Evolutionary conservation across 495 filamentous ascomycete species (phyloP).

Genomic region (Penicillium egyptiacum): DNA sequence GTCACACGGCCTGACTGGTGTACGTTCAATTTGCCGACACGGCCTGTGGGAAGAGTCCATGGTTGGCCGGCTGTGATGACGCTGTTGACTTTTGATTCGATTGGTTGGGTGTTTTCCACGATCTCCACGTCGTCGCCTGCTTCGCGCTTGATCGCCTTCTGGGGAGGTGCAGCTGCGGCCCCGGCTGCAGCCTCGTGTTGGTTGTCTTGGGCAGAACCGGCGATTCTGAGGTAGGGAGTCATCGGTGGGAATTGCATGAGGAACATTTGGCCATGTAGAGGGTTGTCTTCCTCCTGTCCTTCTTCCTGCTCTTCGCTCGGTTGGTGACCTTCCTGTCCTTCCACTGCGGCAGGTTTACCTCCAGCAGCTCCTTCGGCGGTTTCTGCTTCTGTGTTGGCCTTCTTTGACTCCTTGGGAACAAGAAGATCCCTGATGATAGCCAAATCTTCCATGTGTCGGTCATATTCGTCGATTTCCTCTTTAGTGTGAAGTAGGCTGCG

Average conservation of each 20-base stretch:
- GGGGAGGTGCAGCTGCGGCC: constrained; percentile 8
- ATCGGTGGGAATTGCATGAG: constrained; percentile 58
- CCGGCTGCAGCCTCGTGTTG: constrained; percentile 8
- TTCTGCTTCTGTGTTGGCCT: constrained; percentile 17
- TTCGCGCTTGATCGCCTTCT: constrained; percentile 36
- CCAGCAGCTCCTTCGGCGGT: constrained; percentile 13
- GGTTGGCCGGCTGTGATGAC: constrained; percentile 41
- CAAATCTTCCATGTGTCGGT: constrained; percentile 44
- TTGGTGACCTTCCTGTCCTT: constrained; percentile 16
- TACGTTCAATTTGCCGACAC: constrained; percentile 56
- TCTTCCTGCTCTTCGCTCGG: constrained; percentile 28
- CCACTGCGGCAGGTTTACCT: constrained; percentile 11
- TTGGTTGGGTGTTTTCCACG: constrained; percentile 26
- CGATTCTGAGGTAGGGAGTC: constrained; percentile 48
- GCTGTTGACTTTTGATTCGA: constrained; percentile 17
- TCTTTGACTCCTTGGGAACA: constrained; percentile 28
- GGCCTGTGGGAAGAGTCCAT: constrained; percentile 53
- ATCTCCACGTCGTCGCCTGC: constrained; percentile 35
- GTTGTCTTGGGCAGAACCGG: constrained; percentile 22
- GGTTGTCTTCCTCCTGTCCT: constrained; percentile 32
- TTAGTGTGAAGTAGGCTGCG: constrained; percentile 42
- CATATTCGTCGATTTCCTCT: constrained; percentile 50
- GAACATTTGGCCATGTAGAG: constrained; percentile 45
- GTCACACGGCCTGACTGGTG: constrained; percentile 50
- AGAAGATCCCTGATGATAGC: constrained; percentile 39